These are phyloP conservation scores for Eutypa lata DNA, from an alignment of 2,329 filamentous ascomycete genomes.

Conservation along the genomic window DNA sequence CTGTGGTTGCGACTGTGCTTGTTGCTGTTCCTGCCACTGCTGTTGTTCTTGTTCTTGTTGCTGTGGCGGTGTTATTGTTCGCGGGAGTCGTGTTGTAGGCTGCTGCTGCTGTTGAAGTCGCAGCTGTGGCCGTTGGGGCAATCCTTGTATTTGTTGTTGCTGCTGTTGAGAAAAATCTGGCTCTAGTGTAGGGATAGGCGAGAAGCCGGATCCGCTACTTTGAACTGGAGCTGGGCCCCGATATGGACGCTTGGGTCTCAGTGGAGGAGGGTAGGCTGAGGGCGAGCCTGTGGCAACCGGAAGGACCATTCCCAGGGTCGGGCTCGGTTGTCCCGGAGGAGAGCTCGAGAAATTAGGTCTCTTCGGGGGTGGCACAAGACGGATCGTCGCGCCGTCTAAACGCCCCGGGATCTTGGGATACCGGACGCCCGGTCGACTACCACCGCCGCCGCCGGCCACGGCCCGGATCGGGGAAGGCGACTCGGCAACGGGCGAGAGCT, in stretches of 20 bases:
- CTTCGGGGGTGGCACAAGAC: constrained; percentile 30
- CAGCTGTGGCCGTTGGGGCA: constrained; percentile 1
- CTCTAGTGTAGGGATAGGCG: constrained; percentile 12
- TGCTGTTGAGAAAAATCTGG: constrained; percentile 5
- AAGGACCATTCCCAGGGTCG: constrained; percentile 36
- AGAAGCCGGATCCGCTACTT: constrained; percentile 22
- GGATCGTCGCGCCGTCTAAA: constrained; percentile 24
- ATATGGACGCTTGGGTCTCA: constrained; percentile 17
- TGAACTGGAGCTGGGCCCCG: constrained; percentile 9
- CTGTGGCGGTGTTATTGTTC: constrained; percentile 4
- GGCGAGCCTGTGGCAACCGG: constrained; percentile 13
- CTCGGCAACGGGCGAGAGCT: constrained; percentile 48
- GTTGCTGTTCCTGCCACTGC: constrained; percentile 1
- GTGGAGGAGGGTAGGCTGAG: constrained; percentile 22
- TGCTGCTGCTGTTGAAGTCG: constrained; percentile 18
- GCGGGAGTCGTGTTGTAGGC: constrained; percentile 13
- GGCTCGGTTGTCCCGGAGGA: constrained; percentile 39
- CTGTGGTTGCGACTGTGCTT: not conserved
- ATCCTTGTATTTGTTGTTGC: constrained; percentile 14
- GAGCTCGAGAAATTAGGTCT: constrained; percentile 28
- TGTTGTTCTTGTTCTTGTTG: constrained; percentile 11
- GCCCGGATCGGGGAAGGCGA: constrained; percentile 33
- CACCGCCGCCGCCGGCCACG: not conserved
- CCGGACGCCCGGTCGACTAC: constrained; percentile 29
- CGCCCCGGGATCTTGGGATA: constrained; percentile 28